Percentiles rank a stretch among this genome's conserved stretches.
Evolutionary conservation across 805 yeast genomes (phyloP).

Genomic region (Cyberlindnera petersonii): DNA sequence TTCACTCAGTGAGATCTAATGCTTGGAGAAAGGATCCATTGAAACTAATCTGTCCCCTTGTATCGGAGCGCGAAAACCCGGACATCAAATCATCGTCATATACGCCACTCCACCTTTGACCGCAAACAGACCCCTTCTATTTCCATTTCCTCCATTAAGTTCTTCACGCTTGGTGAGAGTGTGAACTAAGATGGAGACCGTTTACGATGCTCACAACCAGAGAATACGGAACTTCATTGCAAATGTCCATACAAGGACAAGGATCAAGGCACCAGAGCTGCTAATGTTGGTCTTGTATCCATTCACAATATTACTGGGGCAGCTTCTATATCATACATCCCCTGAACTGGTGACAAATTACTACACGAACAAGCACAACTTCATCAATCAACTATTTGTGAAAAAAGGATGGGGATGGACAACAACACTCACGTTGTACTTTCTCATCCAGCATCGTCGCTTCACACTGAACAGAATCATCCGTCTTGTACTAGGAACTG

Average conservation of each 20-base stretch:
- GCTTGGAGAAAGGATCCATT: too few species aligned
- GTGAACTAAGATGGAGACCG: conserved; percentile 3
- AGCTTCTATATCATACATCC: conserved; percentile 37
- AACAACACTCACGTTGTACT: conserved; percentile 36
- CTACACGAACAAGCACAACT: conserved; percentile 56
- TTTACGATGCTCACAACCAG: conserved; percentile 10
- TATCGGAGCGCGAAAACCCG: conserved; percentile 1
- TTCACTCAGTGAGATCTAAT: background rate
- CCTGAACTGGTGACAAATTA: conserved; percentile 14
- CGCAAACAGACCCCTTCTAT: too few species aligned
- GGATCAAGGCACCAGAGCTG: conserved; percentile 13
- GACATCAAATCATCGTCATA: background rate
- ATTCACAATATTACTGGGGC: conserved; percentile 46
- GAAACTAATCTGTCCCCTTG: background rate
- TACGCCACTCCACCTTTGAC: background rate
- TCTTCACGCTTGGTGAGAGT: background rate
- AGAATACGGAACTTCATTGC: conserved; percentile 1
- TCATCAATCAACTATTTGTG: conserved; percentile 71
- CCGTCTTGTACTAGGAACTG: conserved; percentile 35
- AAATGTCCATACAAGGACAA: conserved; percentile 3
- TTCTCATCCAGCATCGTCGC: conserved; percentile 19
- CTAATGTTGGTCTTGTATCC: conserved; percentile 31
- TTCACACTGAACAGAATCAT: conserved; percentile 5
- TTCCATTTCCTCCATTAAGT: background rate
- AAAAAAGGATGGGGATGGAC: conserved; percentile 97